phyloP scores from a whole-genome alignment of 495 filamentous ascomycete species.

The Cercophora sp. region DNA sequence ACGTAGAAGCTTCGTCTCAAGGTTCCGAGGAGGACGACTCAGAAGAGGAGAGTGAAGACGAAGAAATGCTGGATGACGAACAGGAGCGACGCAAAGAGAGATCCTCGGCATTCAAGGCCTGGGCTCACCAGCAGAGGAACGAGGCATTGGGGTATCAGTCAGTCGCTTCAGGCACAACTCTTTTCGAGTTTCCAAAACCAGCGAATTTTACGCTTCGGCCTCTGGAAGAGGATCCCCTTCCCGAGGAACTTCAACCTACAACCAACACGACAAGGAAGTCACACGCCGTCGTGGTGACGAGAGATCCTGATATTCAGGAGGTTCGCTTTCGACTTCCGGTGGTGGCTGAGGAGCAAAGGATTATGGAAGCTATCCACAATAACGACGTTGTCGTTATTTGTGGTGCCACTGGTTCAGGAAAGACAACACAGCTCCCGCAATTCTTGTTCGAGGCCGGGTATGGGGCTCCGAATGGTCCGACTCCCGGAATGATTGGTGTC shows the following conservation, averaged over 20 bases:
- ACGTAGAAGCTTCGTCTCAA: background rate
- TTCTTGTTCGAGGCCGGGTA: conserved; percentile 94
- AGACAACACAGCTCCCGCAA: conserved; percentile 95
- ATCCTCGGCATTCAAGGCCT: conserved; percentile 82
- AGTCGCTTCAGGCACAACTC: conserved; percentile 20
- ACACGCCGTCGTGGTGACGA: conserved; percentile 68
- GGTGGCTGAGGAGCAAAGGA: conserved; percentile 91
- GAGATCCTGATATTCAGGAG: conserved; percentile 69
- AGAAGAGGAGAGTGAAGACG: conserved; percentile 28
- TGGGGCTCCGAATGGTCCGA: conserved; percentile 68
- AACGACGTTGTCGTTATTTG: conserved; percentile 87
- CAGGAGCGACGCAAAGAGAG: conserved; percentile 30
- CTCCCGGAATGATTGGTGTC: conserved; percentile 88
- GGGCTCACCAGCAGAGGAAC: conserved; percentile 84
- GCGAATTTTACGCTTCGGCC: conserved; percentile 56
- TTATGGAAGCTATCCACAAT: conserved; percentile 96
- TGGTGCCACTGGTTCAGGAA: conserved; percentile 92
- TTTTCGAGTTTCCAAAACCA: conserved; percentile 41
- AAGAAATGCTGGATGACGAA: too few relatives aligned
- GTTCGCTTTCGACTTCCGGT: conserved; percentile 79
- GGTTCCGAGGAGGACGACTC: conserved; percentile 26
- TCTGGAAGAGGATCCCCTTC: conserved; percentile 69
- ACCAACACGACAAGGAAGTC: conserved; percentile 64
- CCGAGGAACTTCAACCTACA: conserved; percentile 65
- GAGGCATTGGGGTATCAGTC: conserved; percentile 56